Evolutionary conservation across 148 eudicot species (phyloP), one percentile per base, ranked within the genome.

Genomic region (Dysphania ambrosioides): DNA sequence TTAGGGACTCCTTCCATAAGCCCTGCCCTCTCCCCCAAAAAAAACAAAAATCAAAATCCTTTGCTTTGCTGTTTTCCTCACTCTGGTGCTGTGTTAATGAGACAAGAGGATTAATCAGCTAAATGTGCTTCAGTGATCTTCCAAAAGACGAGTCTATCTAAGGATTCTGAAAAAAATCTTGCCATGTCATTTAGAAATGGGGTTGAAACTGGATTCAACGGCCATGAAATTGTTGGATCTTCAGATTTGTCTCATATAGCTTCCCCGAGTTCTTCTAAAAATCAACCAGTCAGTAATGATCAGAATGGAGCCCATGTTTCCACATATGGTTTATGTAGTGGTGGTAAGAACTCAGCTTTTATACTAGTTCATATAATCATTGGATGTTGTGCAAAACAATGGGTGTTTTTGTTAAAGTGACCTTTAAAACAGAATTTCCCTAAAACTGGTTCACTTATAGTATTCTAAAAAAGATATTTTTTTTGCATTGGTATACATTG

Each of bases 61-160:
- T n/a, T n/a, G n/a, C n/a, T n/a, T 34, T n/a, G 69, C 24, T 56
- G 16, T 63, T 71, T 62, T 75, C 66, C 79, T 84, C 49, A 68
- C n/a, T n/a, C 80, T 78, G 83, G 72, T 72, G 63, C 79, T 67
- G 76, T 82, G 41, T 82, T 65, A 57, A 56, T 44, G 69, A 75
- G 65, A 60, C 82, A 86, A 75, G 78, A 74, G 66, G 81, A 72
- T 78, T 72, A 72, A 29, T 72, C 80, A 35, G 73, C 56, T 34
- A 18, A 68, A 68, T 63, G 71, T 65, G 56, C 68, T 69, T 47
- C 76, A 42, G 71, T 64, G 72, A 32, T 57, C 72, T 75, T 75
- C 29, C 84, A 77, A 79, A 83, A 61, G 62, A 68, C 75, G 66
- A 66, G 59, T 71, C 61, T 79, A 60, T 63, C 79, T n/a, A 73